Evolutionary conservation across 1,284 basidiomycete genomes (phyloP), one percentile per base, ranked within the genome.

Genomic region (Austroboletus novae-zelandiae): DNA sequence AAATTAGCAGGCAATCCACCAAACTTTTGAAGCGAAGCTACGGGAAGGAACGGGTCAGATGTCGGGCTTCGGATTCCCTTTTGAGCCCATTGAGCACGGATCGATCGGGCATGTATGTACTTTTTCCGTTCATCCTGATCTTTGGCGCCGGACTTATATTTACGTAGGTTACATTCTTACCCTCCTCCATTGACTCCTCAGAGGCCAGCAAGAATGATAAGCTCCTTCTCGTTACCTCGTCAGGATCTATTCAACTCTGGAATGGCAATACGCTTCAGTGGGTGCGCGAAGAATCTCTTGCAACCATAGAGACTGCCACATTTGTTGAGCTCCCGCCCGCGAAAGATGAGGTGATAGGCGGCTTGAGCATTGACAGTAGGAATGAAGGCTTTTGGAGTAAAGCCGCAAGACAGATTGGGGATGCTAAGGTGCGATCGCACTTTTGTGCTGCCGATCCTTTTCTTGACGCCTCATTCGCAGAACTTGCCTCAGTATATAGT

Each of bases 201-300:
- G 74, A 53, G 68, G 73, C 13, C 63, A 67, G 51, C 69, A 72
- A 45, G 67, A 68, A 50, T 5, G 45, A 60, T 5, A 79, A 83
- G 14, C 57, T 85, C 5, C 68, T 87, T 15, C 52, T 94, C 32
- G 84, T 85, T 1, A 93, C 91, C 0, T 83, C 81, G 6, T 89
- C 88, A 0, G 93, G 93, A 10, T 77, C 90, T 0, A 62, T 97
- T 10, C 91, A 94, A 58, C 72, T 89, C 10, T 89, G 90, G 81
- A 74, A 84, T 43, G 77, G 82, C 30, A 76, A 84, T 39, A 64
- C 75, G 40, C 66, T 83, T 17, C 73, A 80, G 46, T 98, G 93
- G 94, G 80, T 79, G 0, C 76, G 92, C 37, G 94, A 98, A 64
- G 95, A 98, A 64, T 79, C 83, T 0, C 75, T 97, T 11, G 74